These are phyloP conservation scores for Letharia lupina DNA, from an alignment of 495 filamentous ascomycete genomes.

Conservation along the genomic window DNA sequence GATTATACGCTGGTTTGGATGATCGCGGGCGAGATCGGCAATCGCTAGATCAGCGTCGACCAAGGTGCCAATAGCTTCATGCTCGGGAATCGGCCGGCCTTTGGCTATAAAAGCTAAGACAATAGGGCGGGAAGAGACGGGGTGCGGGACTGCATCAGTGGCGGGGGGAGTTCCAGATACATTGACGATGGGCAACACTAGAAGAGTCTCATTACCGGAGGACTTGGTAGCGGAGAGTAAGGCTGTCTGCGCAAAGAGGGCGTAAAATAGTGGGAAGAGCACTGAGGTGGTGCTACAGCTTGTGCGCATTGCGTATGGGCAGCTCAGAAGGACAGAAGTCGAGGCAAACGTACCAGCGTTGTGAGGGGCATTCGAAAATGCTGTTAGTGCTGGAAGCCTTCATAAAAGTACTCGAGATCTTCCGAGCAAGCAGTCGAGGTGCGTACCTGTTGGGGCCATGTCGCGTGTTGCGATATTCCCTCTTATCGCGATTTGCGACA, in stretches of 20 bases:
- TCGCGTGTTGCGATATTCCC: constrained; percentile 9
- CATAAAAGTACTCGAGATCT: neutral
- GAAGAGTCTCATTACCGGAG: neutral
- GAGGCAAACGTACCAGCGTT: neutral
- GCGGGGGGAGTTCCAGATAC: too few relatives aligned
- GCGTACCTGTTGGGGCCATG: neutral
- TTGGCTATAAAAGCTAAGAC: neutral
- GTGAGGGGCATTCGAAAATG: neutral
- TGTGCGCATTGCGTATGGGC: neutral
- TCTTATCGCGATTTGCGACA: constrained; percentile 8
- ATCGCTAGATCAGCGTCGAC: neutral
- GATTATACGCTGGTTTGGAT: neutral
- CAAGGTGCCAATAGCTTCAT: constrained; percentile 2
- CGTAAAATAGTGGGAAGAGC: neutral
- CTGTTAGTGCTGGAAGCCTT: neutral
- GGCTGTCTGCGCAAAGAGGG: neutral
- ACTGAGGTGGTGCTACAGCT: neutral
- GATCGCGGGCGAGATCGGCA: neutral
- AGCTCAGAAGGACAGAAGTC: too few relatives aligned
- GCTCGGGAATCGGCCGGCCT: constrained; percentile 2
- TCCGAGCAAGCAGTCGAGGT: neutral
- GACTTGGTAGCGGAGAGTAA: neutral
- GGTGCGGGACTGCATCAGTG: neutral
- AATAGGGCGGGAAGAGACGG: neutral
- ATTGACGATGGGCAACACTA: neutral